Percentiles rank a stretch among this genome's conserved stretches.
These are phyloP conservation scores for Haematococcus lacustris DNA, from an alignment of 139 green algal genomes.

Conservation along the genomic window DNA sequence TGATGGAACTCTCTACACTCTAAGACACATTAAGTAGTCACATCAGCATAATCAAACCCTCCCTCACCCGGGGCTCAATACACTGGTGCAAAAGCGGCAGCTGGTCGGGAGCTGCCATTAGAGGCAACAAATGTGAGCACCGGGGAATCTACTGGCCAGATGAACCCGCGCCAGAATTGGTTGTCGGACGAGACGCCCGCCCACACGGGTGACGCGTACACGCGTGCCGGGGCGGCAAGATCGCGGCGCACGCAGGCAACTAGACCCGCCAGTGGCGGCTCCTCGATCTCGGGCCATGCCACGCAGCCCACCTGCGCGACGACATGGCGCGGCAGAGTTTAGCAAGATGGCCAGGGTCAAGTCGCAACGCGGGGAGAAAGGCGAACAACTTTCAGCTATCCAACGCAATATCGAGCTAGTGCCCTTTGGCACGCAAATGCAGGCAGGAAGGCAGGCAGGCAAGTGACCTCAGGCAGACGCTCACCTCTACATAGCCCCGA, in stretches of 20 bases:
- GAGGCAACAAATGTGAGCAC: slow-evolving; percentile 51
- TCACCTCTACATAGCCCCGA: slow-evolving; percentile 4
- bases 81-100: neutral
- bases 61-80: no score
- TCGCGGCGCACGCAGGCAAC: slow-evolving; percentile 61
- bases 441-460: no score
- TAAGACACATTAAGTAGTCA: no score
- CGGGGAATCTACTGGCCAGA: slow-evolving; percentile 68
- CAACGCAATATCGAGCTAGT: no score
- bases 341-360: neutral
- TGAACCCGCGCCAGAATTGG: slow-evolving; percentile 56
- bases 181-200: slow-evolving; percentile 42
- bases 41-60: no score
- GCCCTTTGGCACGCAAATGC: no score
- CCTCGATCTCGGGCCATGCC: slow-evolving; percentile 54
- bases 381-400: no score
- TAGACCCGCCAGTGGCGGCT: slow-evolving; percentile 41
- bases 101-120: neutral
- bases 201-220: slow-evolving; percentile 65
- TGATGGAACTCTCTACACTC: no score
- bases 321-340: neutral
- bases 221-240: slow-evolving; percentile 15
- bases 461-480: neutral
- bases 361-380: neutral
- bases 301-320: slow-evolving; percentile 64